A percentile compares a stretch with the other conserved stretches of the same genome.
These are phyloP conservation scores for Flaveria linearis DNA, from an alignment of 129 eudicot genomes.

Conservation along the genomic window DNA sequence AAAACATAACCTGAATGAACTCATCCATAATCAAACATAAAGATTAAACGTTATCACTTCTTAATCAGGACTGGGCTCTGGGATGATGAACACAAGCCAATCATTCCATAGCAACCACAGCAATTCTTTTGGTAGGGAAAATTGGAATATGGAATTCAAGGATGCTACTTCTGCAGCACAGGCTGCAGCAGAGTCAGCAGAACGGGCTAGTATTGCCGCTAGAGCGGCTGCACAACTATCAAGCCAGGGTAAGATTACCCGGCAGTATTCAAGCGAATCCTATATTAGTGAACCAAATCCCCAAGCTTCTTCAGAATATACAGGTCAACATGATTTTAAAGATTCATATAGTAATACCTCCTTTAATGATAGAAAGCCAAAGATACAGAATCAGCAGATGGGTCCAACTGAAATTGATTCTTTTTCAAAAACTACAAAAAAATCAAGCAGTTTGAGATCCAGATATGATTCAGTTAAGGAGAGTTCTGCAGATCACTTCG, in stretches of 20 bases:
- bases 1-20: neutral
- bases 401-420: conserved; percentile 19
- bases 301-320: conserved; percentile 24
- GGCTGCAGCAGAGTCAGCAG: conserved; percentile 95
- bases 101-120: conserved; percentile 33
- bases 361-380: conserved; percentile 37
- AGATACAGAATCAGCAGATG: conserved; percentile 36
- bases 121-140: conserved; percentile 10
- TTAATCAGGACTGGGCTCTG: conserved; percentile 39
- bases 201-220: conserved; percentile 92
- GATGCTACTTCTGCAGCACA: conserved; percentile 98
- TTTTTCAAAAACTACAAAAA: conserved; percentile 29
- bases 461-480: conserved; percentile 44
- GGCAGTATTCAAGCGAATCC: conserved; percentile 47
- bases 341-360: conserved; percentile 35
- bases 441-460: conserved; percentile 35
- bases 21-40: neutral
- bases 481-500: conserved; percentile 25
- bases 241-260: conserved; percentile 39
- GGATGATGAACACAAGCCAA: conserved; percentile 37
- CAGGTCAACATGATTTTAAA: conserved; percentile 32
- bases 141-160: conserved; percentile 76
- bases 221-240: conserved; percentile 90
- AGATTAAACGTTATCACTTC: conserved; percentile 17
- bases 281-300: conserved; percentile 31